A percentile compares a stretch with the other conserved stretches of the same genome.
Conservation (phyloP, 441 rosid species). For the Erodium texanum region DNA sequence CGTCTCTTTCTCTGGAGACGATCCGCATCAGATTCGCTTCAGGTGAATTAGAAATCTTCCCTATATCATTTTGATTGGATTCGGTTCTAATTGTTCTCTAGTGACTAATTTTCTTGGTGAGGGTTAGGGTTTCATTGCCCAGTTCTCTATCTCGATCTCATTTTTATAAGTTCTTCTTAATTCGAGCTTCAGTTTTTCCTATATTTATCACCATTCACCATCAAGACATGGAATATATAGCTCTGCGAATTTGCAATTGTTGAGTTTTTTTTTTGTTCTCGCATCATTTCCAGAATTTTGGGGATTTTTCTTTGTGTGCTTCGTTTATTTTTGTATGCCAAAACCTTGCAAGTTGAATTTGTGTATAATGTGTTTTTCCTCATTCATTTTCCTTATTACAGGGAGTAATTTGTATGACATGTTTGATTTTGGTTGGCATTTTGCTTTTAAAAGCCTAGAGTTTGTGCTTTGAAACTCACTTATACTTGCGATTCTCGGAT, state of each 20-base stretch:
- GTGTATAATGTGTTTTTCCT: background rate
- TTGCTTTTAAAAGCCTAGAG: background rate
- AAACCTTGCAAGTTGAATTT: background rate
- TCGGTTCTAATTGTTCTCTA: background rate
- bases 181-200: background rate
- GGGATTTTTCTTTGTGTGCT: background rate
- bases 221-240: background rate
- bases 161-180: background rate
- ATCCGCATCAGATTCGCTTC: background rate
- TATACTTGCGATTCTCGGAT: background rate
- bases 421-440: background rate
- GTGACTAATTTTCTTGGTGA: background rate
- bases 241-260: background rate
- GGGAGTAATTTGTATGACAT: background rate
- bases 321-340: no score
- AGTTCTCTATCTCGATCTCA: no score
- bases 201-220: background rate
- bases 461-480: no score
- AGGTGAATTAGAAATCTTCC: background rate
- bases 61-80: background rate
- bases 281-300: background rate
- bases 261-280: background rate
- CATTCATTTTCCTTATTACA: background rate
- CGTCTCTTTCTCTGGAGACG: background rate
- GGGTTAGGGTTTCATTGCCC: background rate